Percentiles rank a stretch among this genome's conserved stretches.
Conservation (phyloP, 176 grass and related monocot species). For the Avena sativa region DNA sequence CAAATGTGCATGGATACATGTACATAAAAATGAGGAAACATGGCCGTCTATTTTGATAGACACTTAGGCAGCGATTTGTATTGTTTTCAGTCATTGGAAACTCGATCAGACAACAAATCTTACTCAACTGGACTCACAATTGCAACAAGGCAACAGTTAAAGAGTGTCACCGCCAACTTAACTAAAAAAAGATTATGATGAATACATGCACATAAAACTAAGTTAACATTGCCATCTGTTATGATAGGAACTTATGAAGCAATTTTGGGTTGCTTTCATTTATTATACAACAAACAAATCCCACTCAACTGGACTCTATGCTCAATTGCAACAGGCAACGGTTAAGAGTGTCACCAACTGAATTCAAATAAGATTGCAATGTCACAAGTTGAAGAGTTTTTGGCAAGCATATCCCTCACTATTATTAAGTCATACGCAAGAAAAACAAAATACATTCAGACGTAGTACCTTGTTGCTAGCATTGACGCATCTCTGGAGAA, state of each 20-base stretch:
- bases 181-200: background rate
- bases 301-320: background rate
- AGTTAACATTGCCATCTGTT: background rate
- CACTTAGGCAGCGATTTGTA: background rate
- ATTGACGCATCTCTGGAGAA: slow-evolving; percentile 74
- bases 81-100: slow-evolving; percentile 26
- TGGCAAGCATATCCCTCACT: background rate
- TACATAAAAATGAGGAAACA: slow-evolving; percentile 5
- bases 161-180: too few species aligned
- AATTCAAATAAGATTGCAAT: background rate
- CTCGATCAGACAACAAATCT: background rate
- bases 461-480: slow-evolving; percentile 86
- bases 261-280: slow-evolving; percentile 23
- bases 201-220: background rate
- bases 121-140: background rate
- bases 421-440: background rate
- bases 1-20: background rate
- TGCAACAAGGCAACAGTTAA: background rate
- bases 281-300: slow-evolving; percentile 6
- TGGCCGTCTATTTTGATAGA: background rate
- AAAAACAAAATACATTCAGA: background rate
- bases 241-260: background rate
- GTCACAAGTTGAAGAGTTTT: background rate
- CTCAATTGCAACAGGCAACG: background rate
- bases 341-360: background rate